phyloP scores from a whole-genome alignment of 352 stramenopile species.

The Phytophthora ramorum region DNA sequence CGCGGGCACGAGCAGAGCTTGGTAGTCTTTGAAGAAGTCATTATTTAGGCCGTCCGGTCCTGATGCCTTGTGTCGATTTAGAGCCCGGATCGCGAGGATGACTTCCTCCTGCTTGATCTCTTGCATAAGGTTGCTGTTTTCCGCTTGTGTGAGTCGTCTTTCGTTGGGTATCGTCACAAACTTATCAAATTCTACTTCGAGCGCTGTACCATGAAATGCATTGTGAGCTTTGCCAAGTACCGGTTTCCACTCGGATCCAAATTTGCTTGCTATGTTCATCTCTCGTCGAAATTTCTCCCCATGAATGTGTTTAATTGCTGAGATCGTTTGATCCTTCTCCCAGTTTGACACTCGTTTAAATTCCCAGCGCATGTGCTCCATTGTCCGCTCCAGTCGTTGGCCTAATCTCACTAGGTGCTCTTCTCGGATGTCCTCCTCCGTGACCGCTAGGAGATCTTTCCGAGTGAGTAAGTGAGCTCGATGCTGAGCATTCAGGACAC shows the following conservation, averaged over 20 bases:
- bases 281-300: not conserved
- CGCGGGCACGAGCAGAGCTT: not conserved
- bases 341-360: slow-evolving; percentile 5
- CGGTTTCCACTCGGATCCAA: slow-evolving; percentile 2
- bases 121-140: not conserved
- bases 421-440: not conserved
- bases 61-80: not conserved
- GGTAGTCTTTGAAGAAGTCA: too few relatives aligned
- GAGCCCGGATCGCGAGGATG: not conserved
- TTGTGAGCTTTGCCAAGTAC: not conserved
- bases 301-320: not conserved
- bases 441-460: too few relatives aligned
- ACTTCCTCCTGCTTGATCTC: not conserved
- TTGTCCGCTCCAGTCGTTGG: not conserved
- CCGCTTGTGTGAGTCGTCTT: not conserved
- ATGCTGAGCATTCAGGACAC: too few relatives aligned
- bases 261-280: not conserved
- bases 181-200: not conserved
- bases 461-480: too few relatives aligned
- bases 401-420: not conserved
- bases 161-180: not conserved
- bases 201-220: not conserved
- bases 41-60: not conserved
- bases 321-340: slow-evolving; percentile 5
- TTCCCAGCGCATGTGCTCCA: not conserved